phyloP scores from a whole-genome alignment of 2,329 filamentous ascomycete species.

The Verticillium longisporum region DNA sequence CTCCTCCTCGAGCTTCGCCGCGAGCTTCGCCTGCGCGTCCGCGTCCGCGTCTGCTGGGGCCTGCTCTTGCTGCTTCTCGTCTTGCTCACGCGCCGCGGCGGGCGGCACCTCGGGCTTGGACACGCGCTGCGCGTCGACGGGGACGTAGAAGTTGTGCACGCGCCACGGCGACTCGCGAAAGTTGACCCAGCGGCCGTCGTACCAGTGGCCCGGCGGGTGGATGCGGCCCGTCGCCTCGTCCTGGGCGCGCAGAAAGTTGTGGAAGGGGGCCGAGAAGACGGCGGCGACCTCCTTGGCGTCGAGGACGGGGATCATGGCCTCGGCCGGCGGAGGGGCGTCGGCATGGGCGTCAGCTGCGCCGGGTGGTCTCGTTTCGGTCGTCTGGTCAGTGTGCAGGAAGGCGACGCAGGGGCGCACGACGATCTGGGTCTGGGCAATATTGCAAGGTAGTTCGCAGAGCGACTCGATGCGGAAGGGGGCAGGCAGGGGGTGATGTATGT shows the following conservation, averaged over 20 bases:
- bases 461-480: conserved; percentile 78
- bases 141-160: conserved; percentile 90
- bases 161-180: conserved; percentile 76
- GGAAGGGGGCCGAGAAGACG: conserved; percentile 85
- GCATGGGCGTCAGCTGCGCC: conserved; percentile 1
- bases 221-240: conserved; percentile 43
- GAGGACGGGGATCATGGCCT: conserved; percentile 68
- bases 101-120: conserved; percentile 31
- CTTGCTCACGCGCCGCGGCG: neutral
- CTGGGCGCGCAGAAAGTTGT: conserved; percentile 63
- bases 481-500: conserved; percentile 61
- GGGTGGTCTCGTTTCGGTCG: neutral
- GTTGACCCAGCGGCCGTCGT: conserved; percentile 72
- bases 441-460: conserved; percentile 75
- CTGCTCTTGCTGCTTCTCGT: conserved; percentile 1
- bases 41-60: neutral
- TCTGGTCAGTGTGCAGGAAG: conserved; percentile 58
- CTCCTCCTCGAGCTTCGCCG: conserved; percentile 38
- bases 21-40: conserved; percentile 30
- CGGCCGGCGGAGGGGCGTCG: conserved; percentile 28
- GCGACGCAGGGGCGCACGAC: conserved; percentile 72
- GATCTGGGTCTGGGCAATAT: conserved; percentile 65
- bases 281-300: conserved; percentile 90
- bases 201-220: conserved; percentile 62
- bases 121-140: conserved; percentile 64